Base-by-base conservation (phyloP, 176 grass and related monocot genomes). In the Thinopyrum elongatum region DNA sequence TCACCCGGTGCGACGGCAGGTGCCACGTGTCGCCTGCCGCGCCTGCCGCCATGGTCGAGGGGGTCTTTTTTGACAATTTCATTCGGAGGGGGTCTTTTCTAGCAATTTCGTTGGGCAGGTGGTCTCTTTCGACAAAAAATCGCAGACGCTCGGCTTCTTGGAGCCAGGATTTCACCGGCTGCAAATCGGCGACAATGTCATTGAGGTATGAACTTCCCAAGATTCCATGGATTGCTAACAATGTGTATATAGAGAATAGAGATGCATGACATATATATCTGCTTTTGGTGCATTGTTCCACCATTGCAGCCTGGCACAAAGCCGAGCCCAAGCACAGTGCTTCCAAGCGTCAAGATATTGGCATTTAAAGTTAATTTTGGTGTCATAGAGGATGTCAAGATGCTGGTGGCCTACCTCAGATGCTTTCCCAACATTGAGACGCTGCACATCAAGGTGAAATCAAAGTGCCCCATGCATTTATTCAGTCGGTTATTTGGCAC, bases 371-470 rank as follows among this genome's bases (percentile, higher is more conserved):
- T 77, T 19, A 38, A 82, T 41, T 31, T 88, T 69, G 26, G 35
- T 31, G 59, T 31, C 22, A 13, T 10, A 1, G 6, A 67, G 17
- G 31, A 88, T 4, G 16, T 60, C 10, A 82, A 31, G 7, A 44
- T 88, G 86, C 2, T 88, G 25, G 15, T 15, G 33, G 23, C 34
- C 41, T 83, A 83, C 29, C 86, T 88, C 41, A 33, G 61, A 88
- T 88, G 86, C 80, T 88, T 88, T 33, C 86, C 86, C 23, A 82
- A 68, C 16, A 6, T 88, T 21, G 70, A 77, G 1, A 77, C n/a
- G 1, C 61, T 88, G 44, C 70, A 88, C 34, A 68, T 70, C 31
- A 33, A 70, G 66, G 66, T 70, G 31, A 70, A 34, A 36, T 70
- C 31, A 8, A 11, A 22, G 66, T 5, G 17, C 35, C 64, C 19